A percentile compares a stretch with the other conserved stretches of the same genome.
phyloP scores from a whole-genome alignment of 371 early-diverging fungal species.

The Smittium mucronatum region DNA sequence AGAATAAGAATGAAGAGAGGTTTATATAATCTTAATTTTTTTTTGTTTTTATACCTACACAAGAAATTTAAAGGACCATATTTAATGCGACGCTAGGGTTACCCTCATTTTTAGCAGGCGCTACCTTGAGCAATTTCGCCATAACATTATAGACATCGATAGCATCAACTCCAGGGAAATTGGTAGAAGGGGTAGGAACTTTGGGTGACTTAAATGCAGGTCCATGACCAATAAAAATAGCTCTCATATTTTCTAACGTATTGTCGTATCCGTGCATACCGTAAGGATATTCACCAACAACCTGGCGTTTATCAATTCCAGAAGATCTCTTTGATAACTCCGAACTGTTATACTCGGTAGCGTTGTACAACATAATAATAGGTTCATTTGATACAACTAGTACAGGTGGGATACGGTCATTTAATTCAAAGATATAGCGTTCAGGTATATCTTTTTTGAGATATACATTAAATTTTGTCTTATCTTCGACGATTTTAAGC shows the following conservation, averaged over 20 bases:
- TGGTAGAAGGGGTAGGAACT: not conserved
- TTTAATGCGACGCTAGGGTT: not conserved
- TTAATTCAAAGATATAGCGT: slow-evolving; percentile 43
- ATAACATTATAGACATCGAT: not conserved
- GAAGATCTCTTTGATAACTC: not conserved
- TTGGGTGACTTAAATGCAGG: not conserved
- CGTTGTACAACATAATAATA: not conserved
- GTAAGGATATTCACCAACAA: not conserved
- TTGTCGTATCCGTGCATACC: not conserved
- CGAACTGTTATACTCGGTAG: not conserved
- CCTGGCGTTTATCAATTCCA: no score
- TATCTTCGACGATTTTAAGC: slow-evolving; percentile 31
- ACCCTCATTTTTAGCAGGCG: not conserved
- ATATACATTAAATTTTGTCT: slow-evolving; percentile 46
- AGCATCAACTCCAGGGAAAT: not conserved
- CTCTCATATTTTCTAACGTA: not conserved
- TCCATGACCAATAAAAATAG: not conserved
- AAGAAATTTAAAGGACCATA: not conserved
- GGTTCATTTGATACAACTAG: slow-evolving; percentile 32
- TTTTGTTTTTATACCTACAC: no score
- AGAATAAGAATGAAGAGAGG: no score
- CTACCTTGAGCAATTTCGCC: not conserved
- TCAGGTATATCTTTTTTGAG: slow-evolving; percentile 50
- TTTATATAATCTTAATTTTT: no score
- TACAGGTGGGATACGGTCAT: slow-evolving; percentile 57